Percentiles rank a stretch among this genome's conserved stretches.
phyloP scores from a whole-genome alignment of 306 rosid genomes.

The Carpinus fangiana region DNA sequence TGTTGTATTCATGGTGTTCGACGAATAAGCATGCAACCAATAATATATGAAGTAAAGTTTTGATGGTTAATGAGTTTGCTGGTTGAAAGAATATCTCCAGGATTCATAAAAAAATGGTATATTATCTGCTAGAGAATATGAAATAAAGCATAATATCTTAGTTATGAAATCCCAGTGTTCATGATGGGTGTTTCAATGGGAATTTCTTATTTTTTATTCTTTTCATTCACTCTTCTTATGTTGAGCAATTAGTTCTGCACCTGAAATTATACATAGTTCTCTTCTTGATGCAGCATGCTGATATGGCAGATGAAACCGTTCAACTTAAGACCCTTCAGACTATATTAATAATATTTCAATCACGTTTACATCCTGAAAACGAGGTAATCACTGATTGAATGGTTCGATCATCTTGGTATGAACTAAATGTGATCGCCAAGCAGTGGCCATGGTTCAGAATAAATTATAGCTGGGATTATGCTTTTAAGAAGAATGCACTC shows the following conservation, averaged over 20 bases:
- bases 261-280: constrained; percentile 23
- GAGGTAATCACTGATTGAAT: constrained; percentile 52
- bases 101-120: not conserved
- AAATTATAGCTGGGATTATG: constrained; percentile 25
- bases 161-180: not conserved
- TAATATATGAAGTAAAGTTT: not conserved
- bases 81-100: not conserved
- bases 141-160: not conserved
- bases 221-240: not conserved
- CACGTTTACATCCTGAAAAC: constrained; percentile 86
- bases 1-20: not conserved
- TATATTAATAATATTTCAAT: constrained; percentile 80
- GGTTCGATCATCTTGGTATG: not conserved
- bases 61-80: not conserved
- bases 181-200: not conserved
- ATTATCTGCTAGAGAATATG: not conserved
- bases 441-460: not conserved
- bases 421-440: not conserved
- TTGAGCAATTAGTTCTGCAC: constrained; percentile 4
- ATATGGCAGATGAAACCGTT: constrained; percentile 83
- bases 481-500: constrained; percentile 11
- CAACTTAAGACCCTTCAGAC: constrained; percentile 98
- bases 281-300: constrained; percentile 78
- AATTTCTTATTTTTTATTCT: not conserved
- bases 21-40: not conserved